These are phyloP conservation scores for Caryocar brasiliense DNA, from an alignment of 441 rosid species.

Conservation along the genomic window DNA sequence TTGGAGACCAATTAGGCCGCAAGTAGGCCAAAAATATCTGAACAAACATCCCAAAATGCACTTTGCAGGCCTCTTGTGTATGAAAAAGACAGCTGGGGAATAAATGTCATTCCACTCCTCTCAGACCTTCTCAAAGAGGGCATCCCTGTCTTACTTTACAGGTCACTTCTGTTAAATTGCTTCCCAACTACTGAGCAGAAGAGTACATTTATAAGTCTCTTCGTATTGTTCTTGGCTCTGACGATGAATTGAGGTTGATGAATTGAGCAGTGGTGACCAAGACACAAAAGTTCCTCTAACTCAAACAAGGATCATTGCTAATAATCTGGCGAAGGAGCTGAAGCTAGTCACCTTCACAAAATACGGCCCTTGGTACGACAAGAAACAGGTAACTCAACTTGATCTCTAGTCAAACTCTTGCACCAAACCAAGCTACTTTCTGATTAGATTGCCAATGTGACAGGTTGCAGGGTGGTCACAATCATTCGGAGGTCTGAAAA, in stretches of 20 bases:
- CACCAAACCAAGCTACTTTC: too few species aligned
- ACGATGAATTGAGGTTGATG: not conserved
- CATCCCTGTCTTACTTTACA: conserved; percentile 25
- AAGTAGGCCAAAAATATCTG: too few species aligned
- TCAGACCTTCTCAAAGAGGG: conserved; percentile 19
- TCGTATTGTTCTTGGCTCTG: not conserved
- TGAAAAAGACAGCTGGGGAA: conserved; percentile 16
- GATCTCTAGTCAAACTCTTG: too few species aligned
- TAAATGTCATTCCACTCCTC: conserved; percentile 21
- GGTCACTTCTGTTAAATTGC: too few species aligned
- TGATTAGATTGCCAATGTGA: too few species aligned
- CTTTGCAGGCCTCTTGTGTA: conserved; percentile 24
- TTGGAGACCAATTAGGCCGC: too few species aligned
- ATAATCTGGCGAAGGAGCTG: conserved; percentile 23
- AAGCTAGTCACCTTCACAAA: conserved; percentile 11
- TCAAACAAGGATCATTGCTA: conserved; percentile 32
- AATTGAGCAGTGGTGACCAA: conserved; percentile 28
- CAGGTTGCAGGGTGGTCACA: conserved; percentile 35
- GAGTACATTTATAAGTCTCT: not conserved
- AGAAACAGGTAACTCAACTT: conserved; percentile 17
- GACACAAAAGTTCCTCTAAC: conserved; percentile 26
- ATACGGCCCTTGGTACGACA: conserved; percentile 25
- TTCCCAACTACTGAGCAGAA: too few species aligned
- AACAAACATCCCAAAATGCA: not conserved
- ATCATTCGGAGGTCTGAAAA: conserved; percentile 11